A percentile compares a stretch with the other conserved stretches of the same genome.
Conservation (phyloP, 257 asterid species). For the Solanum dulcamara region DNA sequence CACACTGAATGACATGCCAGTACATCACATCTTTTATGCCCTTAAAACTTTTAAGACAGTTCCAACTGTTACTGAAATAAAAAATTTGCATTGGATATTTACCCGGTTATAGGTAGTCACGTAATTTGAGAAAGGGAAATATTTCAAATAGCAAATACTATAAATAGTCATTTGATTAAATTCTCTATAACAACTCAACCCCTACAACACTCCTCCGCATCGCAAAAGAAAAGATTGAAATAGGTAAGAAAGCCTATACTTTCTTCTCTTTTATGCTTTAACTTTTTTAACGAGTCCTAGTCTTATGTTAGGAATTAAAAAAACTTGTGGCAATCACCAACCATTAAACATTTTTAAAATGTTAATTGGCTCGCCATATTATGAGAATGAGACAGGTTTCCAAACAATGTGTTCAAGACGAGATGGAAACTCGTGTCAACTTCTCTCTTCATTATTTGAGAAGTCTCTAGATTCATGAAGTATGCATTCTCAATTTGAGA, state of each 20-base stretch:
- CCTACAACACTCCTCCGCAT: neutral
- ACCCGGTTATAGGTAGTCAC: neutral
- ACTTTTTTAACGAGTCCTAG: neutral
- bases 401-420: neutral
- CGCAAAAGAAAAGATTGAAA: neutral
- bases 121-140: neutral
- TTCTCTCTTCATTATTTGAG: neutral
- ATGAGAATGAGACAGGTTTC: neutral
- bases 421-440: neutral
- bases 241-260: neutral
- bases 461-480: neutral
- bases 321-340: neutral
- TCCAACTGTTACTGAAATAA: neutral
- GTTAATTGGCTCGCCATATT: neutral
- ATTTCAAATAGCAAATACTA: neutral
- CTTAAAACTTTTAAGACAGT: neutral
- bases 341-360: neutral
- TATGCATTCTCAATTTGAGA: neutral
- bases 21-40: neutral
- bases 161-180: neutral
- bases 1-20: neutral
- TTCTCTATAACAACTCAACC: neutral
- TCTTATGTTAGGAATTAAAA: neutral
- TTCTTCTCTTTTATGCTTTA: neutral
- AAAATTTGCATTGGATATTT: neutral